Conservation (phyloP, 2,329 filamentous ascomycete species). For the Hymenoscyphus scutula region DNA sequence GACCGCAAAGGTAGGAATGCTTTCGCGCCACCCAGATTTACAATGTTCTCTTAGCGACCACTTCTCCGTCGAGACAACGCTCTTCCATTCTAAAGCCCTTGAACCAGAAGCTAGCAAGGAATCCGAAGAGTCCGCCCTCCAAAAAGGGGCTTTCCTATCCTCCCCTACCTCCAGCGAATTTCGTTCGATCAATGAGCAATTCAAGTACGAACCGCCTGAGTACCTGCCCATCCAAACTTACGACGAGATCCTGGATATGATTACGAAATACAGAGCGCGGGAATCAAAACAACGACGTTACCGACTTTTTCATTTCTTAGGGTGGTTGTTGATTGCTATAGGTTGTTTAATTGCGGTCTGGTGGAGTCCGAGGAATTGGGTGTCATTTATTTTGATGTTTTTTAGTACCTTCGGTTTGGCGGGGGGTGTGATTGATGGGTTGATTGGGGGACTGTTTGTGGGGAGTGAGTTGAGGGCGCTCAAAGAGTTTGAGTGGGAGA, state of each 20-base stretch:
- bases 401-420: conserved; percentile 74
- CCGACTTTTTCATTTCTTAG: conserved; percentile 71
- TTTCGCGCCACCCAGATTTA: conserved; percentile 73
- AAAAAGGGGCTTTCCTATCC: conserved; percentile 30
- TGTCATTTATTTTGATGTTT: conserved; percentile 77
- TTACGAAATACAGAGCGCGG: conserved; percentile 64
- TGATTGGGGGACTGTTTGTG: conserved; percentile 86
- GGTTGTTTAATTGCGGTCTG: conserved; percentile 79
- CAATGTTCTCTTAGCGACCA: conserved; percentile 91
- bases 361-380: conserved; percentile 76
- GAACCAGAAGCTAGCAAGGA: conserved; percentile 19
- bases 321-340: conserved; percentile 63
- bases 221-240: conserved; percentile 53
- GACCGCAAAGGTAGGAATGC: conserved; percentile 73
- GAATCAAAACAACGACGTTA: conserved; percentile 70
- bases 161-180: conserved; percentile 29
- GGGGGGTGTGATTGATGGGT: conserved; percentile 75
- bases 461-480: conserved; percentile 78
- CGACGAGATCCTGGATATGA: conserved; percentile 71
- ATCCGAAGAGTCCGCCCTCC: conserved; percentile 26
- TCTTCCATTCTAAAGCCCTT: conserved; percentile 41
- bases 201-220: conserved; percentile 18
- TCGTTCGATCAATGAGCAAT: conserved; percentile 24
- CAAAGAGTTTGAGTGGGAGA: conserved; percentile 92
- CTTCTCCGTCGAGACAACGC: conserved; percentile 82